phyloP scores from a whole-genome alignment of 768 basidiomycete genomes.

The Amanita pseudoporphyria region DNA sequence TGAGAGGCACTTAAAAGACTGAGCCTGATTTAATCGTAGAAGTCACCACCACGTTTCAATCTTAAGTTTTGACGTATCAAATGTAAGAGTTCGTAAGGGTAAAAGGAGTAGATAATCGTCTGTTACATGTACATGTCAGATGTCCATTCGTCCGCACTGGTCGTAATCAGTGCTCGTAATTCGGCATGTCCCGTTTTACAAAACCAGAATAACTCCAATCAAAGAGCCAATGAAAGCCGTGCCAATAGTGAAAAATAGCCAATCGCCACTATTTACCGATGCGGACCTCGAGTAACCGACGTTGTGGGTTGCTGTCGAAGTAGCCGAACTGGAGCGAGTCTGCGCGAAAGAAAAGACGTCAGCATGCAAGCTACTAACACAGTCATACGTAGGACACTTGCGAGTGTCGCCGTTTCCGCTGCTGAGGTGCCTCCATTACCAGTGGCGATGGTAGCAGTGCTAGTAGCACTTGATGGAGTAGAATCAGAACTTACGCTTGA shows the following conservation, averaged over 20 bases:
- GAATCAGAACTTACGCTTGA: not conserved
- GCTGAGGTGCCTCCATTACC: slow-evolving; percentile 1
- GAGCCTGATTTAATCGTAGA: too few relatives aligned
- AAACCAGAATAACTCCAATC: slow-evolving; percentile 16
- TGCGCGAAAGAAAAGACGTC: not conserved
- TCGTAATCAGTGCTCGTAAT: too few relatives aligned
- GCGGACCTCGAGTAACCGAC: slow-evolving; percentile 7
- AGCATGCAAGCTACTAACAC: not conserved
- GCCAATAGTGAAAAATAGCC: slow-evolving; percentile 16
- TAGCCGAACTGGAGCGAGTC: not conserved
- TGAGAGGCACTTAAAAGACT: too few relatives aligned
- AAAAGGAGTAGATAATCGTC: not conserved
- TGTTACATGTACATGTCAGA: too few relatives aligned
- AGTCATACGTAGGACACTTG: not conserved
- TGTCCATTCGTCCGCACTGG: too few relatives aligned
- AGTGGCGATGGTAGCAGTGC: not conserved
- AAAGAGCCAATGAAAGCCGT: slow-evolving; percentile 17
- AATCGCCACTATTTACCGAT: slow-evolving; percentile 16
- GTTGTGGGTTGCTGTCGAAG: slow-evolving; percentile 8
- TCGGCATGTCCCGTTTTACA: slow-evolving; percentile 12
- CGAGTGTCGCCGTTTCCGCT: slow-evolving; percentile 2
- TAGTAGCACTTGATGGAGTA: not conserved
- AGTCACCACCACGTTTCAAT: too few relatives aligned
- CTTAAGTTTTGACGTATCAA: not conserved
- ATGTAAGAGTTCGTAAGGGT: not conserved